Evolutionary conservation across 805 yeast genomes (phyloP), one percentile per base, ranked within the genome.

Genomic region (Soucietia sequanensis): DNA sequence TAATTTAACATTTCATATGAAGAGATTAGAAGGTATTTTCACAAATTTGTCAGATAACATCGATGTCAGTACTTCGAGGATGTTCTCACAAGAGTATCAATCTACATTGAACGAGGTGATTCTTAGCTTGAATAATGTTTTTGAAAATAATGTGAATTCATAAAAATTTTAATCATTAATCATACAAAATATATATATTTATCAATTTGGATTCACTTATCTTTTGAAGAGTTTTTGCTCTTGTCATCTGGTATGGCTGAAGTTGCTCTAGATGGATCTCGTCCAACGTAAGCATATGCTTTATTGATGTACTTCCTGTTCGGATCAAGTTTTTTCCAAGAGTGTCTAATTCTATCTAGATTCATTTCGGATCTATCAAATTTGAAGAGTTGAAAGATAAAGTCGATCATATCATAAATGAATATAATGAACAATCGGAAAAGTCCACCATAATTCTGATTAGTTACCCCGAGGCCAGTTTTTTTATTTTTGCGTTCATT

Each of bases 281-380:
- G 37, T 35, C 60, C 61, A 7, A 68, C 49, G 31, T 55, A 52
- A n/a, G 50, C 46, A 41, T 68, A 65, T 8, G 67, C 68, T 28
- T 39, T 50, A 32, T 60, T 56, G 35, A 67, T 67, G 34, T 62
- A 56, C 26, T 54, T 45, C 31, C 70, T 43, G 38, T 62, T 58
- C 2, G 74, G 74, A 46, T 68, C 74, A 17, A 68, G 50, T 40
- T 62, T 60, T 12, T 43, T 53, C 64, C 72, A 68, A 14, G 58
- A 49, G 23, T 52, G 41, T 44, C 71, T 47, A 33, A 68, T 68
- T 33, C 74, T 40, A 35, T 66, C 71, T 34, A 66, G 48, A 44
- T 68, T 67, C 72, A 68, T 68, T 25, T 58, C 62, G 21, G 65
- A 50, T 30, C 70, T 47, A 42, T 68, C 69, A 41, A 68, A 62